Evolutionary conservation across 495 filamentous ascomycete genomes (phyloP).

Genomic region (Hypomontagnella submonticulosa): DNA sequence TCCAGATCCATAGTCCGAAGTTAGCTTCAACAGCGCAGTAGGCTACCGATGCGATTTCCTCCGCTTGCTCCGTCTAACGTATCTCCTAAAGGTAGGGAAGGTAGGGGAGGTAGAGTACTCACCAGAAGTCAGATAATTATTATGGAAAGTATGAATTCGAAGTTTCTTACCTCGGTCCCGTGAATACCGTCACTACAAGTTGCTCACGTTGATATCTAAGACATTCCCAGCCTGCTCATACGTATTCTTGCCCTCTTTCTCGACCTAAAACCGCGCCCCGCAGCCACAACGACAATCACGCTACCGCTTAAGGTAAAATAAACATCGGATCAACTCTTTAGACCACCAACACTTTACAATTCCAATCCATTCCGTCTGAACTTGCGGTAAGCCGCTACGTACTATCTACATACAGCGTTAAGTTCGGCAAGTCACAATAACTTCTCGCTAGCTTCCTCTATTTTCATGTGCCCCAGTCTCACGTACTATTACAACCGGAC

Average conservation of each 20-base stretch:
- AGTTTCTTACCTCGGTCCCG: conserved; percentile 32
- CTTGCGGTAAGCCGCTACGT: conserved; percentile 14
- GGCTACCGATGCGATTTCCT: neutral
- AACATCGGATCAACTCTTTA: conserved; percentile 18
- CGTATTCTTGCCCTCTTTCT: conserved; percentile 4
- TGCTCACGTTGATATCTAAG: neutral
- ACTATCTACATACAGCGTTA: neutral
- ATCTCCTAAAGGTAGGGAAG: too few species aligned
- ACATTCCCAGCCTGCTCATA: conserved; percentile 12
- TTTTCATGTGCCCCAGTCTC: conserved; percentile 2
- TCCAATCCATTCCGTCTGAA: conserved; percentile 6
- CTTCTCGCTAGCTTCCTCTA: conserved; percentile 4
- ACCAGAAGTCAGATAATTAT: conserved; percentile 2
- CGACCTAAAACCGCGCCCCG: conserved; percentile 1
- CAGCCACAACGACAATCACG: conserved; percentile 16
- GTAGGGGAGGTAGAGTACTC: neutral
- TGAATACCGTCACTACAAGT: neutral
- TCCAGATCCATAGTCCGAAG: conserved; percentile 1
- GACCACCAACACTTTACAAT: neutral
- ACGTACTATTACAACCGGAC: neutral
- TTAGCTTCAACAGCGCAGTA: conserved; percentile 13
- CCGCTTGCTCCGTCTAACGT: conserved; percentile 3
- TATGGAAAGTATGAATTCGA: conserved; percentile 2
- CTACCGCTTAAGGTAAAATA: conserved; percentile 9
- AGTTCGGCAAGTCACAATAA: conserved; percentile 1